These are phyloP conservation scores for Mucor circinelloides DNA, from an alignment of 371 early-diverging fungal genomes.

Conservation along the genomic window DNA sequence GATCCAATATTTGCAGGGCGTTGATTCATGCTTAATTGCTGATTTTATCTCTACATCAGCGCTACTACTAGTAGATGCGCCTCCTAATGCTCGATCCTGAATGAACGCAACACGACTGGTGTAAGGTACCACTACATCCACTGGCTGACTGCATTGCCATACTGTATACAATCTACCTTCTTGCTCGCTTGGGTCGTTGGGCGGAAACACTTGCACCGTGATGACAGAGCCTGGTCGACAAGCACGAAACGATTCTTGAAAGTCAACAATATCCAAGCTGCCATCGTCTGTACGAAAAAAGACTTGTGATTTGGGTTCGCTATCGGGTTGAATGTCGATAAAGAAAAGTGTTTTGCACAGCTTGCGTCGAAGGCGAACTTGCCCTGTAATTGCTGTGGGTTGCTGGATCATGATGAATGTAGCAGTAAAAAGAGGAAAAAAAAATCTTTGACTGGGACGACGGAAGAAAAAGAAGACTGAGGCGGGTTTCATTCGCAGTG, in stretches of 20 bases:
- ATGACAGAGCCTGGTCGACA: conserved; percentile 43
- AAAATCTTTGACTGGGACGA: not conserved
- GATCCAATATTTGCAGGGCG: conserved; percentile 60
- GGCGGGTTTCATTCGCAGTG: too few relatives aligned
- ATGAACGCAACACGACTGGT: conserved; percentile 30
- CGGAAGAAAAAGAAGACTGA: too few relatives aligned
- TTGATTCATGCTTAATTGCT: conserved; percentile 16
- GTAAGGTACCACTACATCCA: conserved; percentile 37
- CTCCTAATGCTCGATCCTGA: conserved; percentile 48
- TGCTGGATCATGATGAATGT: not conserved
- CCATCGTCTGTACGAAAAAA: conserved; percentile 55
- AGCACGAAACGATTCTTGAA: conserved; percentile 35
- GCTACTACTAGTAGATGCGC: not conserved
- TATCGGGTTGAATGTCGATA: conserved; percentile 46
- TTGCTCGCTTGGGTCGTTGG: conserved; percentile 38
- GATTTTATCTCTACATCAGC: not conserved
- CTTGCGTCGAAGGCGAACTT: conserved; percentile 52
- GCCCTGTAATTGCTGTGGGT: conserved; percentile 30
- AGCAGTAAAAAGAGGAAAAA: not conserved
- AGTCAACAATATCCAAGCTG: conserved; percentile 18
- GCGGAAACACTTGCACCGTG: conserved; percentile 31
- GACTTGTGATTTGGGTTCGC: conserved; percentile 39
- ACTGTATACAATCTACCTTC: conserved; percentile 34
- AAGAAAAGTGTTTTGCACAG: conserved; percentile 51
- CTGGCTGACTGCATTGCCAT: conserved; percentile 44